Conservation (phyloP, 345 rosid species). For the Heritiera fomes region DNA sequence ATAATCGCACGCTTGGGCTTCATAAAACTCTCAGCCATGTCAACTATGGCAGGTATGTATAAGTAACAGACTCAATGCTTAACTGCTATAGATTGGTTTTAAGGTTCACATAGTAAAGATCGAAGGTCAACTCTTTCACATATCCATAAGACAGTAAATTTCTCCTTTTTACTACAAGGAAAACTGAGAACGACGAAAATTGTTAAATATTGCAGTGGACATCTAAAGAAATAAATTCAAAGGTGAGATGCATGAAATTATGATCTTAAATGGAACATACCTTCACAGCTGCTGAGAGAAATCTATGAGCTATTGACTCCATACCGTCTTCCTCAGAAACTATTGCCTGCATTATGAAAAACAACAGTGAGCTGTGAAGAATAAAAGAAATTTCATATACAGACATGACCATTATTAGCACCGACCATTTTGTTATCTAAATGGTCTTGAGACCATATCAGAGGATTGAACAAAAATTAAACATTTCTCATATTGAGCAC, state of each 20-base stretch:
- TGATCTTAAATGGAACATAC: constrained; percentile 35
- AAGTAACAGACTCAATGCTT: not conserved
- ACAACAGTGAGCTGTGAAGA: not conserved
- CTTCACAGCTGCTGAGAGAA: constrained; percentile 94
- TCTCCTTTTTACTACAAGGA: not conserved
- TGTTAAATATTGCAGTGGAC: not conserved
- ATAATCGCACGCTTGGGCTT: not conserved
- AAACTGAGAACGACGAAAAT: not conserved
- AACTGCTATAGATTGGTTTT: not conserved
- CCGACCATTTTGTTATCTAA: not conserved
- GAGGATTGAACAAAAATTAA: not conserved
- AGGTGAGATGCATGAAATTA: not conserved
- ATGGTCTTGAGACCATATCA: not conserved
- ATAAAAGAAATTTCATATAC: not conserved
- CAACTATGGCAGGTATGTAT: not conserved
- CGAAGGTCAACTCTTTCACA: not conserved
- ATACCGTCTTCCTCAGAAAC: constrained; percentile 96
- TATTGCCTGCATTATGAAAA: constrained; percentile 53
- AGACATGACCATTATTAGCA: not conserved
- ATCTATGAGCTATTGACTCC: constrained; percentile 93
- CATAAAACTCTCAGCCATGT: not conserved
- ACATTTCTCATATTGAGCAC: not conserved
- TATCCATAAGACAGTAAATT: not conserved
- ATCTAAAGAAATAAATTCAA: not conserved
- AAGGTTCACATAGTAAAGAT: constrained; percentile 3